Conservation (phyloP, 2,329 filamentous ascomycete genomes). For the Arthrobotrys megalospora region DNA sequence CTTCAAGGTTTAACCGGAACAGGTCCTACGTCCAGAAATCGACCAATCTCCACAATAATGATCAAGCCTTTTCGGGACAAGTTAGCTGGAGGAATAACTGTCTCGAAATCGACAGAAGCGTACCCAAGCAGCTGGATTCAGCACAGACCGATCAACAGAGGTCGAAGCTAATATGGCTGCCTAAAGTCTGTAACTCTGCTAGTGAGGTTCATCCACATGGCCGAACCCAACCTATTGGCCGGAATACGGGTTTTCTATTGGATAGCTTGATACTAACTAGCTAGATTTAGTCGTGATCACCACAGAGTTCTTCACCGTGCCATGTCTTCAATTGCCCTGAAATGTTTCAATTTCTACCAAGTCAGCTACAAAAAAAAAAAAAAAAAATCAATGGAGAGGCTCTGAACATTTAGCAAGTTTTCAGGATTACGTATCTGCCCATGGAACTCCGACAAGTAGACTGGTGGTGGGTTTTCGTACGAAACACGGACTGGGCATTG, state of each 20-base stretch:
- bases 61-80: slow-evolving; percentile 49
- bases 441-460: background rate
- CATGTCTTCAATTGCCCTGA: slow-evolving; percentile 24
- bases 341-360: slow-evolving; percentile 45
- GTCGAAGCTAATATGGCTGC: slow-evolving; percentile 44
- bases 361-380: slow-evolving; percentile 13
- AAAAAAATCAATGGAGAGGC: slow-evolving; percentile 18
- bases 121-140: slow-evolving; percentile 55
- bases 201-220: slow-evolving; percentile 41
- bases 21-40: slow-evolving; percentile 1
- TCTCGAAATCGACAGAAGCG: slow-evolving; percentile 42
- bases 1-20: slow-evolving; percentile 51
- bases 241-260: slow-evolving; percentile 23
- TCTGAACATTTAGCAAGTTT: background rate
- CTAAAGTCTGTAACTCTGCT: slow-evolving; percentile 37
- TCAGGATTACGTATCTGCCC: slow-evolving; percentile 11
- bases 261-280: slow-evolving; percentile 9
- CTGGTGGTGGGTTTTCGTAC: slow-evolving; percentile 9
- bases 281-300: slow-evolving; percentile 38
- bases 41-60: slow-evolving; percentile 53
- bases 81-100: slow-evolving; percentile 28
- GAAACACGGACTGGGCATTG: background rate
- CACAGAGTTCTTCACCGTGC: slow-evolving; percentile 22
- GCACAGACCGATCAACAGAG: slow-evolving; percentile 36
- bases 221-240: slow-evolving; percentile 42